These are phyloP conservation scores for Backusella australiensis DNA, from an alignment of 192 early-diverging fungal species.

Conservation along the genomic window DNA sequence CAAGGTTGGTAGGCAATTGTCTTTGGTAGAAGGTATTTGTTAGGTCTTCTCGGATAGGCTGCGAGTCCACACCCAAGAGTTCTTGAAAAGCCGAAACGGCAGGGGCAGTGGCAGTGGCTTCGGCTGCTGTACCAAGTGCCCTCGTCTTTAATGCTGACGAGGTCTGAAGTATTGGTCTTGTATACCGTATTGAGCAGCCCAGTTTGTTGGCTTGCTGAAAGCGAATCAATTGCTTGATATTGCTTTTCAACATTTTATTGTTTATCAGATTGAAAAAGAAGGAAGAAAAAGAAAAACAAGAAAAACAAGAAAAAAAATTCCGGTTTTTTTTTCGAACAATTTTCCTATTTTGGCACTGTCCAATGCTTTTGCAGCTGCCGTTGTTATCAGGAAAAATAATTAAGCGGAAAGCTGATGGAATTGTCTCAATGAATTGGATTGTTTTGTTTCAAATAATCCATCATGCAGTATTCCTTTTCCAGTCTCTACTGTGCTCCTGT, in stretches of 20 bases:
- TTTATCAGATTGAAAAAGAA: neutral
- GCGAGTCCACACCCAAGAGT: constrained; percentile 3
- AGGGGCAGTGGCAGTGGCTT: neutral
- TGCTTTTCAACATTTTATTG: neutral
- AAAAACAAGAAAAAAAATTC: neutral
- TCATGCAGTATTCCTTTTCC: no score
- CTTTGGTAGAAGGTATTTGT: constrained; percentile 43
- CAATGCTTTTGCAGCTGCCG: neutral
- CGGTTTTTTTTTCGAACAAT: neutral
- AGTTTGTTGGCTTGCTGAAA: neutral
- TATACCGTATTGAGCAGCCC: neutral
- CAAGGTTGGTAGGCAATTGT: constrained; percentile 59
- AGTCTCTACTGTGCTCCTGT: no score
- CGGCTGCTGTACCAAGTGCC: neutral
- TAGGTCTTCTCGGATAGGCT: constrained; percentile 16
- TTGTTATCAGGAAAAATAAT: neutral
- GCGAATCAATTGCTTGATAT: neutral
- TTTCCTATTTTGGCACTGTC: neutral
- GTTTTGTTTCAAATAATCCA: no score
- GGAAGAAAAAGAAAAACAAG: neutral
- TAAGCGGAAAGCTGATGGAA: neutral
- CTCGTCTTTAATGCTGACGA: neutral
- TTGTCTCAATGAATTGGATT: no score
- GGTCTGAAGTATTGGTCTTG: neutral
- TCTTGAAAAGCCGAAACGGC: constrained; percentile 17